Conservation (phyloP, 2,329 filamentous ascomycete genomes). For the Ceratocystis huliohia region DNA sequence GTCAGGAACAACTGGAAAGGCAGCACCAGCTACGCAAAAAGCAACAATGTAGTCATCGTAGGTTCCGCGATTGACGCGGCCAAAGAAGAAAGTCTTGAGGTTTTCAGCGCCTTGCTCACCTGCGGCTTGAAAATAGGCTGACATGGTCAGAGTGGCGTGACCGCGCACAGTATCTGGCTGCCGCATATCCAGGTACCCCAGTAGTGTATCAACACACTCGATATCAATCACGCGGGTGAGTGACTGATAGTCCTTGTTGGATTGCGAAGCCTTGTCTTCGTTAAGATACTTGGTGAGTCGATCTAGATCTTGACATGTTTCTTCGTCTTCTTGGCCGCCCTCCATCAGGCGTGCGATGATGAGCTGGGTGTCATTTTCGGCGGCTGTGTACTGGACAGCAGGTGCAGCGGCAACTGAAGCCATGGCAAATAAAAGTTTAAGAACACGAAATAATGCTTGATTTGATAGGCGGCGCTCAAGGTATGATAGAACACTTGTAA, state of each 20-base stretch:
- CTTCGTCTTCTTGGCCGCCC: conserved; percentile 69
- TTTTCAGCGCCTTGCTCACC: conserved; percentile 56
- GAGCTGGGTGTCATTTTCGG: conserved; percentile 55
- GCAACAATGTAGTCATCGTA: conserved; percentile 83
- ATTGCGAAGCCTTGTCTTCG: conserved; percentile 39
- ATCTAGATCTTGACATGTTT: conserved; percentile 49
- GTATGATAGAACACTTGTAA: too few species aligned
- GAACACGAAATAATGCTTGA: background rate
- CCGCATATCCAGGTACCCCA: conserved; percentile 77
- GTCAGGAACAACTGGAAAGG: conserved; percentile 75
- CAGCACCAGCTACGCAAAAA: conserved; percentile 78
- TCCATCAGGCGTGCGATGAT: conserved; percentile 84
- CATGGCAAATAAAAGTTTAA: conserved; percentile 9
- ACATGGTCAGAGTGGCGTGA: conserved; percentile 69
- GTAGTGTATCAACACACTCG: conserved; percentile 69
- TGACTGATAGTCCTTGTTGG: conserved; percentile 33
- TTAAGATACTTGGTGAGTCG: conserved; percentile 47
- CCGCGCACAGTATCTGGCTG: conserved; percentile 59
- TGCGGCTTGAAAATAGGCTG: conserved; percentile 70
- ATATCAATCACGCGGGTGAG: conserved; percentile 53
- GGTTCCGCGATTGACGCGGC: conserved; percentile 57
- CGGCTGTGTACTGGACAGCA: conserved; percentile 19
- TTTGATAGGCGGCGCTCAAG: too few species aligned
- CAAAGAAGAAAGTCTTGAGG: conserved; percentile 62
- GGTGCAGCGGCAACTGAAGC: conserved; percentile 12